A percentile compares a stretch with the other conserved stretches of the same genome.
Conservation (phyloP, 768 basidiomycete genomes). For the Lactarius sp. region DNA sequence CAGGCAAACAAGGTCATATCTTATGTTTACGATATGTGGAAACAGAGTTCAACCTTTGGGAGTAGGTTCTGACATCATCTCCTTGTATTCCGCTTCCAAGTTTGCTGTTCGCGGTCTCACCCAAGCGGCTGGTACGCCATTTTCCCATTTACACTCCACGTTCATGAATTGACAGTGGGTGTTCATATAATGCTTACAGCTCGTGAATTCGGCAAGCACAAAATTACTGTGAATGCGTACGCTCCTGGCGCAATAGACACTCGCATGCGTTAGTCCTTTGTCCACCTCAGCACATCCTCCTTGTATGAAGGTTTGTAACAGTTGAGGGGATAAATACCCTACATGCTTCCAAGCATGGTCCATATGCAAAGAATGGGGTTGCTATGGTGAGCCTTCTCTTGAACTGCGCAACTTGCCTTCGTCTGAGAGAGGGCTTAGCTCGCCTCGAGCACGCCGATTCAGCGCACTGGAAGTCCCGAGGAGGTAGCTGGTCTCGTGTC, state of each 20-base stretch:
- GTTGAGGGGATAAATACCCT: neutral
- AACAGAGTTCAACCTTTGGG: neutral
- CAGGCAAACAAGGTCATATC: constrained; percentile 19
- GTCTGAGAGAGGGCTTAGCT: neutral
- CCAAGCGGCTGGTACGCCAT: constrained; percentile 21
- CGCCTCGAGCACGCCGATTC: neutral
- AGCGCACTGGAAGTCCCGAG: constrained; percentile 12
- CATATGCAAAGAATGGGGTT: neutral
- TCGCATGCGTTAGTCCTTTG: constrained; percentile 22
- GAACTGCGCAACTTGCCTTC: too few species aligned
- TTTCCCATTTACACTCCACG: neutral
- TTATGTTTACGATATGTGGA: neutral
- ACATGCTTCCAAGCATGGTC: neutral
- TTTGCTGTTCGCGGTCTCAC: constrained; percentile 29
- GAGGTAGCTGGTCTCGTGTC: constrained; percentile 26
- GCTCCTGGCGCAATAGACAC: constrained; percentile 26
- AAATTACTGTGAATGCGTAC: constrained; percentile 29
- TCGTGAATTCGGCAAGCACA: constrained; percentile 19
- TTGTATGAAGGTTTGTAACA: neutral
- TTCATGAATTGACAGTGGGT: neutral
- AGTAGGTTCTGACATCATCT: neutral
- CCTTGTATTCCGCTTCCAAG: constrained; percentile 24
- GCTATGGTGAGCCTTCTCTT: neutral
- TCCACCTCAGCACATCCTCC: neutral
- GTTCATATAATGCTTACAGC: constrained; percentile 11